Evolutionary conservation across 2,329 filamentous ascomycete species (phyloP), one percentile per base, ranked within the genome.

Genomic region (Scytalidium sp.): DNA sequence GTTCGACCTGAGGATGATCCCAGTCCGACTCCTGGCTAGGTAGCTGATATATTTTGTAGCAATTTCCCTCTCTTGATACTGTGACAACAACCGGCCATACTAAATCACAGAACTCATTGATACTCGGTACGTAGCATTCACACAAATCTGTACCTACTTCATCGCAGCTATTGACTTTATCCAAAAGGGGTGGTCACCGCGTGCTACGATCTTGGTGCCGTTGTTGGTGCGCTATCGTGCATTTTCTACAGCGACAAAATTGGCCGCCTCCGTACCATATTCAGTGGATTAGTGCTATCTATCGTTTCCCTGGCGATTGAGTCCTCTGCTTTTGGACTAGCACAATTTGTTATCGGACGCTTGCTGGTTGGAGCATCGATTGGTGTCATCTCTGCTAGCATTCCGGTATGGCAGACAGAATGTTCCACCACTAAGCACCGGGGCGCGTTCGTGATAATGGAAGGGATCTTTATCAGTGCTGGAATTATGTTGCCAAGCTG

Each of bases 291-390:
- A 4, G 54, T 69, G 13, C 67, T 70, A 43, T 71, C 71, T 49
- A 53, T 75, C 6, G 60, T 75, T 43, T 73, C 73, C 27, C 68
- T 70, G 11, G 60, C 70, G 15, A 66, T 76, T 36, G 67, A 72
- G 43, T 63, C 64, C 3, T 63, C 70, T 1, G 65, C 72, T 0
- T 73, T 68, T 50, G 58, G 57, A 3, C 56, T 72, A 1, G 55
- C 70, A 1, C 73, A 75, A 53, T 70, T 75, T 45, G 63, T 73
- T 45, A 65, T 73, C 32, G 71, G 70, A 2, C 63, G 71, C 3
- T 56, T 72, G 19, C 63, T 74, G 19, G 65, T 70, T 9, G 72
- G 72, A 1, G 55, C 70, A 6, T 69, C 68, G 9, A 64, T 70
- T 27, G 67, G 70, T 1, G 64, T 69, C 47, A 59, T 72, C 11